Percentiles rank a stretch among this genome's conserved stretches.
Conservation (phyloP, 2,329 filamentous ascomycete species). For the Botrytis tulipae region DNA sequence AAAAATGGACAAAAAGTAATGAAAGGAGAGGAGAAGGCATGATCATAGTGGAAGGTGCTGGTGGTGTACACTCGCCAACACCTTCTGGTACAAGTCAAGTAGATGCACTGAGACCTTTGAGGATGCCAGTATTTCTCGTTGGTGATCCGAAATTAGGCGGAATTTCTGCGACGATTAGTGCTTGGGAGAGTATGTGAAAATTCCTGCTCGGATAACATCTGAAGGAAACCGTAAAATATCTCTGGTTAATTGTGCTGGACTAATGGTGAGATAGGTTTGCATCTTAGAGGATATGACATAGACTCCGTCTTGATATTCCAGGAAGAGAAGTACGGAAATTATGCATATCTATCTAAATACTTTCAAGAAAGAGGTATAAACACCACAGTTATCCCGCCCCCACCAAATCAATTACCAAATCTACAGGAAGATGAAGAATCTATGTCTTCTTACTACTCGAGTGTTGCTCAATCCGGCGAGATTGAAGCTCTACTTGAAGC, state of each 20-base stretch:
- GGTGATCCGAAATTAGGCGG: constrained; percentile 75
- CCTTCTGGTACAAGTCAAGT: constrained; percentile 75
- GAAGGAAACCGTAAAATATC: accelerated
- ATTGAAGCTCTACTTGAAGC: constrained; percentile 49
- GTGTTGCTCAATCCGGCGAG: constrained; percentile 42
- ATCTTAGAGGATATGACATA: constrained; percentile 76
- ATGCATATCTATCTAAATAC: constrained; percentile 64
- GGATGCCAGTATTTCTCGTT: constrained; percentile 71
- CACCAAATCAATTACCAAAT: constrained; percentile 49
- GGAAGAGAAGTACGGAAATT: constrained; percentile 64
- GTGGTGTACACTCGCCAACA: constrained; percentile 75
- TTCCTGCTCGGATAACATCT: accelerated
- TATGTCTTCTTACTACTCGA: constrained; percentile 64
- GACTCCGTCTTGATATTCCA: constrained; percentile 68
- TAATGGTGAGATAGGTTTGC: constrained; percentile 50
- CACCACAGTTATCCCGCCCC: constrained; percentile 55
- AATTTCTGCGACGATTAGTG: constrained; percentile 76
- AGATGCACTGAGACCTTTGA: constrained; percentile 71
- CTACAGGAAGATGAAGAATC: constrained; percentile 50
- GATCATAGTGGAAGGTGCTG: constrained; percentile 76
- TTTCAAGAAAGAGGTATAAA: constrained; percentile 60
- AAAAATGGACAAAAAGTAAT: constrained; percentile 7
- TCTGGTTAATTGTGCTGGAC: background rate
- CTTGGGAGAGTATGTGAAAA: constrained; percentile 55
- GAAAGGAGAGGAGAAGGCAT: constrained; percentile 45